phyloP scores from a whole-genome alignment of 1,139 yeast species.

The Yamadazyma buinensis region DNA sequence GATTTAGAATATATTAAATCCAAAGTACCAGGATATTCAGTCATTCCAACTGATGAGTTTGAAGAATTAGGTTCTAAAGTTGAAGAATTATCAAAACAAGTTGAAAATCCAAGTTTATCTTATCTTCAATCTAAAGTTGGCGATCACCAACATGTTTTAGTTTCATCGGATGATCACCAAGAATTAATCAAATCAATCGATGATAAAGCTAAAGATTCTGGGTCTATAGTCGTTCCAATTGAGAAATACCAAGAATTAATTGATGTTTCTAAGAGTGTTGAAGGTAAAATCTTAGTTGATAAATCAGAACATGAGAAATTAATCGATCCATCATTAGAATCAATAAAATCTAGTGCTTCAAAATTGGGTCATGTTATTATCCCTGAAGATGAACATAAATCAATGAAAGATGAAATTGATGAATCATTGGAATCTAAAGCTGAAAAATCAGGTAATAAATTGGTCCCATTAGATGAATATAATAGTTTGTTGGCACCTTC shows the following conservation, averaged over 20 bases:
- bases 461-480: constrained; percentile 17
- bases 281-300: constrained; percentile 2
- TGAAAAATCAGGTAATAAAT: constrained; percentile 14
- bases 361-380: constrained; percentile 9
- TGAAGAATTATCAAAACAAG: constrained; percentile 16
- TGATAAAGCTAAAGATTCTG: constrained; percentile 10
- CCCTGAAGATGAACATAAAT: constrained; percentile 7
- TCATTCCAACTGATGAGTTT: constrained; percentile 8
- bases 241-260: constrained; percentile 24
- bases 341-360: constrained; percentile 6
- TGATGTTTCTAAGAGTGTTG: not conserved
- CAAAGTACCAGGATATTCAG: constrained; percentile 17
- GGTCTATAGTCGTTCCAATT: constrained; percentile 8
- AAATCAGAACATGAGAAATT: constrained; percentile 1
- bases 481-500: constrained; percentile 17
- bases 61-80: constrained; percentile 8
- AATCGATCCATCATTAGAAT: constrained; percentile 6
- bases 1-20: constrained; percentile 30
- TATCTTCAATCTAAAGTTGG: constrained; percentile 25
- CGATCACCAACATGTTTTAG: constrained; percentile 16
- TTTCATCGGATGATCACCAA: constrained; percentile 14
- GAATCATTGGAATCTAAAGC: constrained; percentile 22
- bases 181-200: constrained; percentile 8
- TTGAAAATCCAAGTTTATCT: constrained; percentile 20
- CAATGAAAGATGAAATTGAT: constrained; percentile 8